Evolutionary conservation across 805 yeast genomes (phyloP).

Genomic region (Saturnispora zaruensis): DNA sequence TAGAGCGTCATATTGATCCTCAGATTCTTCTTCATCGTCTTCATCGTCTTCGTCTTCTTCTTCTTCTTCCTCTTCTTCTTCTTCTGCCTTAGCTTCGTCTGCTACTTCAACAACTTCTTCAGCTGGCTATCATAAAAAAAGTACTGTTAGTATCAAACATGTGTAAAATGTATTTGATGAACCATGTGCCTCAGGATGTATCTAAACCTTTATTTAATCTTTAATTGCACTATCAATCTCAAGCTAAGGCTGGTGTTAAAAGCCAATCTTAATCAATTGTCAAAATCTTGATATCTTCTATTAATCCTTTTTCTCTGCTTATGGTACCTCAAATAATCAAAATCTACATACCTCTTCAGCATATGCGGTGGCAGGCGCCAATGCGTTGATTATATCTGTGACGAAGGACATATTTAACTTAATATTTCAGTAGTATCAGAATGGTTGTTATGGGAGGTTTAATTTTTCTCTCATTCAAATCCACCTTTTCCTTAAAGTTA

Average conservation of each 20-base stretch:
- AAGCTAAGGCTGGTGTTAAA: too few relatives aligned
- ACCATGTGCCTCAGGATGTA: too few relatives aligned
- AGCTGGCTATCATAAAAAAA: slow-evolving; percentile 18
- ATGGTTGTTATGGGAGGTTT: neutral
- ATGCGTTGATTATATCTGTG: slow-evolving; percentile 70
- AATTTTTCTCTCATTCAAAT: neutral
- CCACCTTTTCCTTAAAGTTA: neutral
- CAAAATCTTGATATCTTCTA: neutral
- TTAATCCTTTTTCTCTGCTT: neutral
- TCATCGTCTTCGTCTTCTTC: slow-evolving; percentile 34
- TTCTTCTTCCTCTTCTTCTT: slow-evolving; percentile 28
- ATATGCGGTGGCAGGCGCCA: slow-evolving; percentile 70
- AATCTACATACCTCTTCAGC: slow-evolving; percentile 53
- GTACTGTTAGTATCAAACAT: neutral
- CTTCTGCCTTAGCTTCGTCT: slow-evolving; percentile 61
- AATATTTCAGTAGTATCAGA: neutral
- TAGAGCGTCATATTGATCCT: slow-evolving; percentile 56
- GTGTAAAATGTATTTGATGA: too few relatives aligned
- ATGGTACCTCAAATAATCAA: neutral
- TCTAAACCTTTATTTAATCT: too few relatives aligned
- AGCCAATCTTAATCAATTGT: too few relatives aligned
- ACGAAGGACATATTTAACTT: slow-evolving; percentile 33
- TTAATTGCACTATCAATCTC: too few relatives aligned
- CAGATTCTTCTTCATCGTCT: slow-evolving; percentile 49
- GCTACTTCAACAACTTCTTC: slow-evolving; percentile 29